Evolutionary conservation across 2,329 filamentous ascomycete species (phyloP).

Genomic region (Sarocladium kiliense): DNA sequence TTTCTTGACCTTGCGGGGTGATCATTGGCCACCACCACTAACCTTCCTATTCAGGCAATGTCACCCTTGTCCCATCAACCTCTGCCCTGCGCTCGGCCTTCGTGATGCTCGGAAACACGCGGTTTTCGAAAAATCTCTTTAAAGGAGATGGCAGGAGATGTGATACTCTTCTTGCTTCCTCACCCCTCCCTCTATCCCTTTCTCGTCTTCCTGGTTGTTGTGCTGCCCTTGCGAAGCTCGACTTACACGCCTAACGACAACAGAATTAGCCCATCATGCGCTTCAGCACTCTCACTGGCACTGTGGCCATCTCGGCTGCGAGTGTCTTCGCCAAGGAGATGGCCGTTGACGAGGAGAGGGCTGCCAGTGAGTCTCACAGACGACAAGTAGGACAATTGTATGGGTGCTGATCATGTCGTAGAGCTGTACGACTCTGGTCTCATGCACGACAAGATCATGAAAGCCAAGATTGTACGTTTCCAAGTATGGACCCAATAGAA

Average conservation of each 20-base stretch:
- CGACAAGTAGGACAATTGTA: neutral
- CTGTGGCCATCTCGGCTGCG: conserved; percentile 12
- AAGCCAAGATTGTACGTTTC: conserved; percentile 13
- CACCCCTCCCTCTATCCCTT: neutral
- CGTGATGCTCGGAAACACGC: neutral
- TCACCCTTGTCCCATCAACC: neutral
- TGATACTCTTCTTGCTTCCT: neutral
- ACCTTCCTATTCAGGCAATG: conserved; percentile 11
- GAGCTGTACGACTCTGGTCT: conserved; percentile 19
- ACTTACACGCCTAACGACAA: neutral
- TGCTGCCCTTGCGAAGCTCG: neutral
- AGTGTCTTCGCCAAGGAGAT: conserved; percentile 14
- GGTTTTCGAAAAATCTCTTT: neutral
- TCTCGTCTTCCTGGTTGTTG: neutral
- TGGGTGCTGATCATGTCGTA: neutral
- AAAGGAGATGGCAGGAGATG: neutral
- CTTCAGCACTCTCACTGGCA: conserved; percentile 13
- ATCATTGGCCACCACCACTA: neutral
- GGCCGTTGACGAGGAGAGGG: conserved; percentile 15
- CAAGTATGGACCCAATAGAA: neutral
- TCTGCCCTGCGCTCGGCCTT: neutral
- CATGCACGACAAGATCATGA: conserved; percentile 17
- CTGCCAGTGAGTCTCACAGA: conserved; percentile 11
- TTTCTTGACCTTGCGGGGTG: neutral
- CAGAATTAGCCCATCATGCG: conserved; percentile 13